Evolutionary conservation across 2,329 filamentous ascomycete species (phyloP), one percentile per base, ranked within the genome.

Genomic region (Mollisiaceae sp.): DNA sequence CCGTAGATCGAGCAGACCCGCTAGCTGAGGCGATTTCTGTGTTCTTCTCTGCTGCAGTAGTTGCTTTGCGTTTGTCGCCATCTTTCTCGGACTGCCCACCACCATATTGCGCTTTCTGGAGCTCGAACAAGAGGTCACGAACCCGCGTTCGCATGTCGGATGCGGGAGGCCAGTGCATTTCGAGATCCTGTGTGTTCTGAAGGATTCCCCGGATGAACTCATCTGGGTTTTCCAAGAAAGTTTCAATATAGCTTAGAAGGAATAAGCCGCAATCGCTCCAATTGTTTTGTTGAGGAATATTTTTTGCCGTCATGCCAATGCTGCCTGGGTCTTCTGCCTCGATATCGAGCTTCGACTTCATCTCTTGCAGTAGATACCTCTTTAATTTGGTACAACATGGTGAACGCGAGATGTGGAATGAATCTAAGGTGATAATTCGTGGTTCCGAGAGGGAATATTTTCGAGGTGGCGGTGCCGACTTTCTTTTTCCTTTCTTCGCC

Each of bases 201-300:
- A 97, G 80, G 20, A 97, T 79, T 66, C 86, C 89, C 22, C 79
- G 79, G 18, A 91, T 82, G 70, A 96, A 95, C 0, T 75, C 77
- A 68, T 92, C 87, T 0, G 94, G 94, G 65, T 92, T 80, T 60
- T 87, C 83, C 18, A 96, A 83, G 69, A 99, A 97, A 69, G 91
- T 88, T 69, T 93, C 86, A 61, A 97, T 83, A 73, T 98, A 99
- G 2, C 89, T 91, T 4, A 97, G 81, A 2, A 98, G 81, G 72
- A 91, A 99, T 0, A 97, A 81, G 9, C 95, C 95, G 73, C 95
- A 99, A 75, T 99, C 95, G 67, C 87, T 94, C 71, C 85, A 91
- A 74, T 99, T 98, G 58, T 86, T 79, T 77, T 99, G 95, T 67
- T 85, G 80, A 0, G 95, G 94, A 15, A 97, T 89, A 8, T 85